Base-by-base conservation (phyloP, 2,329 filamentous ascomycete species). In the Epichloe baconii region DNA sequence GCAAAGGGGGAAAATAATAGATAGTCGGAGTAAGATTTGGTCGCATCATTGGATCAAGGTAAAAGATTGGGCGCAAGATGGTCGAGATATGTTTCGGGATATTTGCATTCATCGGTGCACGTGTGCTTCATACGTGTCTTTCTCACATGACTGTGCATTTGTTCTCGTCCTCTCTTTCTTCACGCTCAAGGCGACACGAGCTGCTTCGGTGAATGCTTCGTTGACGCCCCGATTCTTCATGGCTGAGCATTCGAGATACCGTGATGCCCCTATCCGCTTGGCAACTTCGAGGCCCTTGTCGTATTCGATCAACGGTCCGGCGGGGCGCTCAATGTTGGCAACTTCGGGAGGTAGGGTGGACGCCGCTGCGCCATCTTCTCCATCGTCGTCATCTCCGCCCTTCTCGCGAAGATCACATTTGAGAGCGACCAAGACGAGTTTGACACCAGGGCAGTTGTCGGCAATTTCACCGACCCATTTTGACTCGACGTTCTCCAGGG, bases 401-500 rank as follows among this genome's bases (percentile, higher is more conserved):
- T 81, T 79, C 70, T 96, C 91, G 58, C 93, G 81, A 62, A 98
- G 72, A 70, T 98, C 93, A 72, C 93, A 98, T 73, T 98, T 98
- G 59, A 98, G 78, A 23, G 93, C 93, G 4, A 96, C 90, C 7
- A 98, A 78, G 17, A 98, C 93, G 44, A 98, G 80, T 69, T 94
- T 95, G 56, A 96, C 93, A 53, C 86, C 88, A 1, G 89, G 88
- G 70, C 93, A 97, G 71, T 98, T 96, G 71, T 98, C 93, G 56
- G 90, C 87, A 58, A 98, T 98, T 70, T 98, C 93, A 55, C 88
- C 86, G 5, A 96, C 88, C 93, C 93, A 98, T 72, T 98, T 98
- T 60, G 88, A 91, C 68, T 95, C 89, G 55, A 98, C 89, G 78
- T 98, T 98, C 69, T 98, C 93, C 55, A 98, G 81, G 3, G 90